phyloP scores from a whole-genome alignment of 768 basidiomycete genomes.

The Tylopilus intermedius region DNA sequence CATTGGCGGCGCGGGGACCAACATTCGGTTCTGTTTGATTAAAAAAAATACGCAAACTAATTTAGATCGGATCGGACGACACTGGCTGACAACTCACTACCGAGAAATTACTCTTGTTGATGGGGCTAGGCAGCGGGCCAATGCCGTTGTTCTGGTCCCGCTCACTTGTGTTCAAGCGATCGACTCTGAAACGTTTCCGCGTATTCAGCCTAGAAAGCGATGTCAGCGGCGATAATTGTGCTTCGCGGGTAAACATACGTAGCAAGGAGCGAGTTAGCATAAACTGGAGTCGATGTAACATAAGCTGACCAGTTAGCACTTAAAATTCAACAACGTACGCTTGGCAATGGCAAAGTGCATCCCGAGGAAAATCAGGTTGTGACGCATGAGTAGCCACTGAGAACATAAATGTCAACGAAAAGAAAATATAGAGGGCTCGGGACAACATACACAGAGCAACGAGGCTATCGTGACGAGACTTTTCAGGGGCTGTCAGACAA shows the following conservation, averaged over 20 bases:
- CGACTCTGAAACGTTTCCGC: slow-evolving; percentile 28
- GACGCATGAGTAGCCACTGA: slow-evolving; percentile 32
- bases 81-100: slow-evolving; percentile 1
- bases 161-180: slow-evolving; percentile 25
- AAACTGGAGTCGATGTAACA: slow-evolving; percentile 14
- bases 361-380: slow-evolving; percentile 33
- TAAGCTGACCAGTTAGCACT: background rate
- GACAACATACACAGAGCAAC: slow-evolving; percentile 27
- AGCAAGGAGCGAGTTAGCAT: slow-evolving; percentile 32
- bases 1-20: slow-evolving; percentile 16
- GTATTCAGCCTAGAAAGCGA: slow-evolving; percentile 22
- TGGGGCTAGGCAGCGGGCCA: slow-evolving; percentile 12
- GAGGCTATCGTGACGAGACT: slow-evolving; percentile 32
- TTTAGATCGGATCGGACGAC: background rate
- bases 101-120: slow-evolving; percentile 22
- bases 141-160: slow-evolving; percentile 17
- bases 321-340: slow-evolving; percentile 13
- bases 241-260: slow-evolving; percentile 20
- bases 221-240: background rate
- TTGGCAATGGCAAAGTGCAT: slow-evolving; percentile 35
- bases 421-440: background rate
- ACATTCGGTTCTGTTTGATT: slow-evolving; percentile 22
- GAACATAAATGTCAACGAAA: background rate
- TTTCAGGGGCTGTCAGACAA: background rate
- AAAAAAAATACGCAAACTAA: background rate